phyloP scores from a whole-genome alignment of 2,329 filamentous ascomycete genomes.

The Magnaporthiopsis rhizophila region DNA sequence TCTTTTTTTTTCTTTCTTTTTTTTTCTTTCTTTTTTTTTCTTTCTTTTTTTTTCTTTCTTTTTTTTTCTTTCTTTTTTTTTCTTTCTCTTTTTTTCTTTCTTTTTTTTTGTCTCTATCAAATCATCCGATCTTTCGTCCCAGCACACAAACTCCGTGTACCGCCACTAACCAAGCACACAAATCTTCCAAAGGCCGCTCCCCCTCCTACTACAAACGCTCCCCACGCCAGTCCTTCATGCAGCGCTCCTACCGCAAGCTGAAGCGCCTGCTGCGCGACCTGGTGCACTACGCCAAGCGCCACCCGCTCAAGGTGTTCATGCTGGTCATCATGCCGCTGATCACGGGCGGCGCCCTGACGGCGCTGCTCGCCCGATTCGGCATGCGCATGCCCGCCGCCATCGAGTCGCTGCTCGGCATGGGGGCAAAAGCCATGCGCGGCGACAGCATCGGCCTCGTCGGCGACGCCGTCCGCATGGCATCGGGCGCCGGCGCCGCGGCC shows the following conservation, averaged over 20 bases:
- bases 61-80: too few species aligned
- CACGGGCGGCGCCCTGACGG: slow-evolving; percentile 72
- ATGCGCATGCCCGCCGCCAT: slow-evolving; percentile 62
- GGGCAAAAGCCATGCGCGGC: slow-evolving; percentile 39
- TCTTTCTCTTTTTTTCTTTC: too few species aligned
- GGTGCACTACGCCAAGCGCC: slow-evolving; percentile 68
- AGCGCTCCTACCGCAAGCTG: slow-evolving; percentile 65
- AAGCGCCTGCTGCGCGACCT: slow-evolving; percentile 75
- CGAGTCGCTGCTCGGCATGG: slow-evolving; percentile 49
- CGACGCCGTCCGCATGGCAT: slow-evolving; percentile 47
- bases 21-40: too few species aligned
- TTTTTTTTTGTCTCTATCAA: not conserved
- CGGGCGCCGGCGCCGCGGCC: slow-evolving; percentile 16
- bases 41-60: too few species aligned
- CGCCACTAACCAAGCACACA: slow-evolving; percentile 7
- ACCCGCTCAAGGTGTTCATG: slow-evolving; percentile 83
- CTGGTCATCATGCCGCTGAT: slow-evolving; percentile 82
- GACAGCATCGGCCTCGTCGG: slow-evolving; percentile 41
- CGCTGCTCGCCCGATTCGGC: slow-evolving; percentile 71
- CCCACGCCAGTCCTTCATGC: slow-evolving; percentile 71
- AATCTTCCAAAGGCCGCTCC: slow-evolving; percentile 22
- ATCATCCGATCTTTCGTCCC: not conserved
- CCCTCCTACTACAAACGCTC: slow-evolving; percentile 71
- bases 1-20: not conserved
- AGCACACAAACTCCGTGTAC: slow-evolving; percentile 7